Conservation (phyloP, 306 rosid genomes). For the Medicago truncatula region DNA sequence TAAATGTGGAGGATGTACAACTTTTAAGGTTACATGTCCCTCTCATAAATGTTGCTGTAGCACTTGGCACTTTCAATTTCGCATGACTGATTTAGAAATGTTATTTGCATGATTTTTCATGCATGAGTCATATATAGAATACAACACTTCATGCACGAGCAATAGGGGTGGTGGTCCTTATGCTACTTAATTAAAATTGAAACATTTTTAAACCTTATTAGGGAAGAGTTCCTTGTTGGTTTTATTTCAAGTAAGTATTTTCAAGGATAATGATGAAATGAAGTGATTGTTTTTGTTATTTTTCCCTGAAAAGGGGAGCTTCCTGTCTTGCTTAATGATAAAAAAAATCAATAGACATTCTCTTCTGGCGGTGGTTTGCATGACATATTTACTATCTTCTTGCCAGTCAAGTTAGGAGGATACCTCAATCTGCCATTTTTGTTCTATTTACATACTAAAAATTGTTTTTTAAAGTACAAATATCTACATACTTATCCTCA, state of each 20-base stretch:
- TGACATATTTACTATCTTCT: slow-evolving; percentile 13
- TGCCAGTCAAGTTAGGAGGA: neutral
- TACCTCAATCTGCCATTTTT: slow-evolving; percentile 2
- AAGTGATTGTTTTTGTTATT: slow-evolving; percentile 8
- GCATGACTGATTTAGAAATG: slow-evolving; percentile 37
- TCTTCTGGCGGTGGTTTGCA: neutral
- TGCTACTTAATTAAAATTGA: neutral
- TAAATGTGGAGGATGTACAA: slow-evolving; percentile 87
- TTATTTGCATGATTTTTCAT: slow-evolving; percentile 18
- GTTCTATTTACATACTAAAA: neutral
- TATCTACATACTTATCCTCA: slow-evolving; percentile 11
- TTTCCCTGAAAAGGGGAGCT: slow-evolving; percentile 13
- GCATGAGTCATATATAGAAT: slow-evolving; percentile 2
- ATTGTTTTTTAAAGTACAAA: neutral
- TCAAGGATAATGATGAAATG: slow-evolving; percentile 10
- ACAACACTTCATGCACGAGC: slow-evolving; percentile 5
- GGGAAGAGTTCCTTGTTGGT: slow-evolving; percentile 1
- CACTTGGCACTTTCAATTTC: slow-evolving; percentile 29
- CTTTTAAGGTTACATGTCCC: slow-evolving; percentile 70
- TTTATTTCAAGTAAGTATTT: slow-evolving; percentile 14
- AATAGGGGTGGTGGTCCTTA: neutral
- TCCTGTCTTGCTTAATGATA: neutral
- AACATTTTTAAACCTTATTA: slow-evolving; percentile 16
- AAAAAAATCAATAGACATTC: neutral
- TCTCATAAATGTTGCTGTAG: slow-evolving; percentile 28